Conservation (phyloP, 2,329 filamentous ascomycete genomes). For the Hysterium pulicare region DNA sequence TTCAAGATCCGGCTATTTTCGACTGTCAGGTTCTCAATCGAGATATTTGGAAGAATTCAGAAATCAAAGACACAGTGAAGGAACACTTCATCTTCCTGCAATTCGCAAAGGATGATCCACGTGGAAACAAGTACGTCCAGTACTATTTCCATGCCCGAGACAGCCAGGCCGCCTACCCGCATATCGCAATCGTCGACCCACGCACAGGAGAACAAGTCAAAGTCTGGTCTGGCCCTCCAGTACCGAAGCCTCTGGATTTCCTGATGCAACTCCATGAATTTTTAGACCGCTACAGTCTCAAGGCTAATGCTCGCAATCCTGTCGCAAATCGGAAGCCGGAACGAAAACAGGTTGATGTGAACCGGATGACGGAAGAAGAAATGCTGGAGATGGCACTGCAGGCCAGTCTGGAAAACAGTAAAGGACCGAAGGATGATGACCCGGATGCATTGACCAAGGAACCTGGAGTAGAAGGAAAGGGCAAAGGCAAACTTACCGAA, state of each 20-base stretch:
- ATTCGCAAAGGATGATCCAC: constrained; percentile 80
- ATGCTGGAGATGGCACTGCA: constrained; percentile 93
- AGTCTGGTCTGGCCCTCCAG: constrained; percentile 83
- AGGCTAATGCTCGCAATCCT: constrained; percentile 85
- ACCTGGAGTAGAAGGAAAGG: constrained; percentile 47
- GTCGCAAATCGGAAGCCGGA: constrained; percentile 76
- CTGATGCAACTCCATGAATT: constrained; percentile 92
- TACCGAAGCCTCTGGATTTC: constrained; percentile 74
- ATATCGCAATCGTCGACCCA: constrained; percentile 93
- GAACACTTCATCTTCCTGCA: constrained; percentile 97
- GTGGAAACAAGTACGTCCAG: constrained; percentile 75
- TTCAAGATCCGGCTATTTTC: constrained; percentile 91
- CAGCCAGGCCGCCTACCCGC: constrained; percentile 85
- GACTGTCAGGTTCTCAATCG: constrained; percentile 92
- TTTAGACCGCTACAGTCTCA: constrained; percentile 92
- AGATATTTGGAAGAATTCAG: constrained; percentile 89
- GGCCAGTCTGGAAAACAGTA: constrained; percentile 69
- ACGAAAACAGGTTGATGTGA: constrained; percentile 69
- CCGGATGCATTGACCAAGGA: constrained; percentile 84
- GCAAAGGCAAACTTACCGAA: constrained; percentile 48
- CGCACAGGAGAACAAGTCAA: constrained; percentile 97
- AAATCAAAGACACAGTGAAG: constrained; percentile 73
- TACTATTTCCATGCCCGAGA: constrained; percentile 85
- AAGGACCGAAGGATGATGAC: constrained; percentile 62
- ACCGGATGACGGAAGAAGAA: constrained; percentile 92